Base-by-base conservation (phyloP, 2,329 filamentous ascomycete species). In the Xylariaceae sp. region DNA sequence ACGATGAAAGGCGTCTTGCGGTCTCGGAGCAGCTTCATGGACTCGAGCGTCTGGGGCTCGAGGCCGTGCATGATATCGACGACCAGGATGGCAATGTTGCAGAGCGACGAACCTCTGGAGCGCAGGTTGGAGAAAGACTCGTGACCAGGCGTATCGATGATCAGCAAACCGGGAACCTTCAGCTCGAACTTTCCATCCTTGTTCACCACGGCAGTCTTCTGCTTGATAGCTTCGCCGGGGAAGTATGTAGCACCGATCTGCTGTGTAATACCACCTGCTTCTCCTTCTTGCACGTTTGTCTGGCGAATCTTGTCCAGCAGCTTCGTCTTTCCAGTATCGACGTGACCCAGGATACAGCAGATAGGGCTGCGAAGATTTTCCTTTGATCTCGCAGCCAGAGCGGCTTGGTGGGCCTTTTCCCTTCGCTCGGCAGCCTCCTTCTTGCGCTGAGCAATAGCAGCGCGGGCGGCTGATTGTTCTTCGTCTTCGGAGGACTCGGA, bases 301-400 rank as follows among this genome's bases (percentile, higher is more conserved):
- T 96, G 88, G 58, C 92, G 85, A 59, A 98, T 87, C 72, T 98
- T 98, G 73, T 98, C 92, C 42, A 98, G 76, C 48, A 98, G 73
- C 71, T 97, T 98, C n/a, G 92, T 98, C 73, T 98, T 98, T 64
- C 92, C 92, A 31, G 94, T 98, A 81, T 98, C 92, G 78, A 98
- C 92, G 78, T 98, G 92, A 57, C 92, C 92, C 50, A 98, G 80
- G 76, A 98, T 98, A 83, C 90, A 97, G 75, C 92, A 97, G 67
- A 98, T 98, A 37, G 92, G 92, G 28, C 92, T 97, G 42, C 92
- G 88, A 40, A 98, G 78, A 65, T 98, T 83, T 62, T 98, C 89
- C 66, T 86, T 88, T 15, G 90, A 97, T 46, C 88, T 79, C 34
- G 90, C 89, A 31, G 88, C 89, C 59, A 96, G 66, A 13, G 92